Conservation (phyloP, 2,329 filamentous ascomycete species). For the Cryphonectria carpinicola region DNA sequence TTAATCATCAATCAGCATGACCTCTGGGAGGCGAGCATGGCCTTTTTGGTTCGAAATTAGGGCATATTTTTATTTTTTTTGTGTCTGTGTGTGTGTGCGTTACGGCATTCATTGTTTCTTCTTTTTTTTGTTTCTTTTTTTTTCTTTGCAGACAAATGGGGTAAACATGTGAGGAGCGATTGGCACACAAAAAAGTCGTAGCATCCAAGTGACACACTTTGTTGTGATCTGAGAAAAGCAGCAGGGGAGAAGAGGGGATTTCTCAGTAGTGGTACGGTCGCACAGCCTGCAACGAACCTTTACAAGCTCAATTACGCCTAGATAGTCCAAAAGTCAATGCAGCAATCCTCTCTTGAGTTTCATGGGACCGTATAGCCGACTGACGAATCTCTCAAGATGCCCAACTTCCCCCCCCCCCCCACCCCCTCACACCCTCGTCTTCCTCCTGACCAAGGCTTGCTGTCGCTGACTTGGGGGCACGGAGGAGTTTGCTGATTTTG, state of each 20-base stretch:
- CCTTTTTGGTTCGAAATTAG: conserved; percentile 32
- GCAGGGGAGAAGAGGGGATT: conserved; percentile 13
- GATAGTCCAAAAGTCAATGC: conserved; percentile 27
- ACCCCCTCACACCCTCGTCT: too few relatives aligned
- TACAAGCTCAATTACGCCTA: conserved; percentile 27
- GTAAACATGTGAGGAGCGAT: conserved; percentile 26
- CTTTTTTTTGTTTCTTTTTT: conserved; percentile 29
- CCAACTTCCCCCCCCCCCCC: not conserved
- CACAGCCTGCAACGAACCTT: conserved; percentile 16
- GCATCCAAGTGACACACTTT: conserved; percentile 19
- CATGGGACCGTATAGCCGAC: not conserved
- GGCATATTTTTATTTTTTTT: conserved; percentile 37
- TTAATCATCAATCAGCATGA: conserved; percentile 27
- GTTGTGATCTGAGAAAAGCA: conserved; percentile 17
- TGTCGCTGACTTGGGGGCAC: not conserved
- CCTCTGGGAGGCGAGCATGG: conserved; percentile 34
- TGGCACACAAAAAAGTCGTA: conserved; percentile 25
- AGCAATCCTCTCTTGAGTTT: conserved; percentile 20
- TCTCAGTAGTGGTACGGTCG: conserved; percentile 13
- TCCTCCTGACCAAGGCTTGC: not conserved
- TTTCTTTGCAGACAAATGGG: conserved; percentile 27
- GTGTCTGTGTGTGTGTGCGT: conserved; percentile 31
- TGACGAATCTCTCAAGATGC: not conserved
- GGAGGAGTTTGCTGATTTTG: not conserved
- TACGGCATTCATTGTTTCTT: conserved; percentile 37